A percentile compares a stretch with the other conserved stretches of the same genome.
Evolutionary conservation across 1,284 basidiomycete genomes (phyloP).

Genomic region (Tranzscheliella williamsii): DNA sequence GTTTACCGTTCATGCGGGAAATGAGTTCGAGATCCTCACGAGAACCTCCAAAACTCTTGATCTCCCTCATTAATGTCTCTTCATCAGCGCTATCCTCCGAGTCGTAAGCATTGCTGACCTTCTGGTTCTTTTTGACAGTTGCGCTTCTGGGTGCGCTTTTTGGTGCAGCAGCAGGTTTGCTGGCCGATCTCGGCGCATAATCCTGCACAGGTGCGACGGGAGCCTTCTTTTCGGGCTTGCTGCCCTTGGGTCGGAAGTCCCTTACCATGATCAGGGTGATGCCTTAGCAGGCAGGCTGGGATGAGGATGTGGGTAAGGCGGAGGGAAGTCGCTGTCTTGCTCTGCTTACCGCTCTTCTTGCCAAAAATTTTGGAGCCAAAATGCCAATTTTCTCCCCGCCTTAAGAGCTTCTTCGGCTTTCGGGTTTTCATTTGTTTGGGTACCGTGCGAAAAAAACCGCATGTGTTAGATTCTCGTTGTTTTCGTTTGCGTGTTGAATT

Average conservation of each 20-base stretch:
- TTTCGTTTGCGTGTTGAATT: no score
- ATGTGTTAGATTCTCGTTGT: no score
- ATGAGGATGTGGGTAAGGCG: background rate
- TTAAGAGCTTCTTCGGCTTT: no score
- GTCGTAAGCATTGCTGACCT: constrained; percentile 9
- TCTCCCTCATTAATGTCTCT: constrained; percentile 31
- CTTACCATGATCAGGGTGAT: constrained; percentile 27
- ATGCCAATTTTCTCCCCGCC: no score
- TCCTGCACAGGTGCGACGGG: background rate
- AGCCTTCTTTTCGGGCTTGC: constrained; percentile 2
- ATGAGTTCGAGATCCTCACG: constrained; percentile 33
- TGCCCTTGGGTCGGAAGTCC: constrained; percentile 46
- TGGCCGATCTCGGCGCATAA: background rate
- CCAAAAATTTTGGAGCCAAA: no score
- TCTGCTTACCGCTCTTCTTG: background rate
- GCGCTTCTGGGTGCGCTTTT: background rate
- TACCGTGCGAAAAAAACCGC: no score
- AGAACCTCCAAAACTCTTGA: constrained; percentile 34
- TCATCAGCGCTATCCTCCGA: constrained; percentile 37
- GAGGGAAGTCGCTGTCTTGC: background rate
- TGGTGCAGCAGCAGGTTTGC: background rate
- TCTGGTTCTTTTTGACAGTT: background rate
- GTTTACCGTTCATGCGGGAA: constrained; percentile 22
- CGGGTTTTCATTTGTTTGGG: no score
- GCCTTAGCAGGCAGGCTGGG: background rate